Evolutionary conservation across 306 rosid species (phyloP), one percentile per base, ranked within the genome.

Genomic region (Prinsepia uniflora): DNA sequence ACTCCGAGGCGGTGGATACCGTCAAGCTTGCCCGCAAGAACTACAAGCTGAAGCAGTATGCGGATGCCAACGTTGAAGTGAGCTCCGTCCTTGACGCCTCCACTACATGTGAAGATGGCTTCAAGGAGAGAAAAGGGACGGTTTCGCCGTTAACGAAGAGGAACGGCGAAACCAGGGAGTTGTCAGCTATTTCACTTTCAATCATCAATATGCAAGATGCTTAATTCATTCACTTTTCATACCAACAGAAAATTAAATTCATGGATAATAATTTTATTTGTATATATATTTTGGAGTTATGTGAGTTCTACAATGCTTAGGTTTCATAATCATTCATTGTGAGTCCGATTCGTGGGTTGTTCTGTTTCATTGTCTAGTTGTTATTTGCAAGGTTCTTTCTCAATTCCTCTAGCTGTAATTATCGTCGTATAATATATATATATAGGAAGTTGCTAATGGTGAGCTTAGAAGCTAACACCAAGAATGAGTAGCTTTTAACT

Each of bases 61-160:
- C 6, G 0, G 88, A 86, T 19, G 87, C 72, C 39, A 86, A 86
- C 14, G 46, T 87, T 6, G 74, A 71, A 9, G 40, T 87, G 45
- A 86, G 92, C 15, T 86, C 89, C 0, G 81, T 86, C 15, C 18
- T 76, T 54, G 96, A 86, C 55, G 84, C 87, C 41, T 58, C 87
- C 0, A 76, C 87, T 0, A 92, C 96, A 1, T 92, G 97, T 42
- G 96, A 89, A 68, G 97, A 92, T 75, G 96, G 94, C 14, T 92
- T 92, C 72, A 42, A 69, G 55, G 85, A 87, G 48, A 74, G 44
- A 17, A 39, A 65, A 0, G 68, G 66, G 24, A 64, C 63, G 44
- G 69, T 71, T 71, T 89, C 90, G 55, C 94, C 92, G 5, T 65
- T 92, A 34, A 89, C 74, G 0, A 84, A 83, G 79, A 79, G 85